phyloP scores from a whole-genome alignment of 2,329 filamentous ascomycete species.

The Penicillium fuscoglaucum region DNA sequence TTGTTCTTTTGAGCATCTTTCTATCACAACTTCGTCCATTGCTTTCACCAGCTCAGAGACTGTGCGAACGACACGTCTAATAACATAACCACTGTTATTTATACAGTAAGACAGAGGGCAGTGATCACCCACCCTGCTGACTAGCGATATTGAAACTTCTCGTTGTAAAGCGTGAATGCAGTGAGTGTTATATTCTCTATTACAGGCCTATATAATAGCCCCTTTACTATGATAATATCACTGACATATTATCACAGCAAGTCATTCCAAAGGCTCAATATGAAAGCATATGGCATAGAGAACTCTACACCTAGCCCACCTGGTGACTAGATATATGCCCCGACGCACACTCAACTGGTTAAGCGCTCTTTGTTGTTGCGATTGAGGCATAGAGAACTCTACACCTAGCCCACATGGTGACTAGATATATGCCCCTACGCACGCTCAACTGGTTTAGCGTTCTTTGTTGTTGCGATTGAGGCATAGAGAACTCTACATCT shows the following conservation, averaged over 20 bases:
- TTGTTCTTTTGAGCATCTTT: background rate
- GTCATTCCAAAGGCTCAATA: background rate
- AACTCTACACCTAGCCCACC: background rate
- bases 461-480: too few relatives aligned
- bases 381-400: too few relatives aligned
- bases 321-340: background rate
- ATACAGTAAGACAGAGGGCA: background rate
- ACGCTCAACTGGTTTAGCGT: too few relatives aligned
- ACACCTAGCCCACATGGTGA: too few relatives aligned
- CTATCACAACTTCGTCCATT: background rate
- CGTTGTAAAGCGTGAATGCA: background rate
- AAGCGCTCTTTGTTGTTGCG: too few relatives aligned
- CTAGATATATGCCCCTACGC: too few relatives aligned
- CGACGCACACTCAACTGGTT: too few relatives aligned
- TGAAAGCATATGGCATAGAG: background rate
- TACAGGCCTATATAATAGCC: too few relatives aligned
- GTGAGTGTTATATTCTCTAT: too few relatives aligned
- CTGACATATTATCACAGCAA: background rate
- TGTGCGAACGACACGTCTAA: background rate
- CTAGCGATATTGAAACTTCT: background rate
- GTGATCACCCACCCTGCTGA: background rate
- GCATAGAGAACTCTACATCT: too few relatives aligned
- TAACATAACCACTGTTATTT: background rate
- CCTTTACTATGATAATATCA: background rate
- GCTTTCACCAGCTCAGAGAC: background rate